Conservation (phyloP, 495 filamentous ascomycete genomes). For the Sphaerosporella brunnea region DNA sequence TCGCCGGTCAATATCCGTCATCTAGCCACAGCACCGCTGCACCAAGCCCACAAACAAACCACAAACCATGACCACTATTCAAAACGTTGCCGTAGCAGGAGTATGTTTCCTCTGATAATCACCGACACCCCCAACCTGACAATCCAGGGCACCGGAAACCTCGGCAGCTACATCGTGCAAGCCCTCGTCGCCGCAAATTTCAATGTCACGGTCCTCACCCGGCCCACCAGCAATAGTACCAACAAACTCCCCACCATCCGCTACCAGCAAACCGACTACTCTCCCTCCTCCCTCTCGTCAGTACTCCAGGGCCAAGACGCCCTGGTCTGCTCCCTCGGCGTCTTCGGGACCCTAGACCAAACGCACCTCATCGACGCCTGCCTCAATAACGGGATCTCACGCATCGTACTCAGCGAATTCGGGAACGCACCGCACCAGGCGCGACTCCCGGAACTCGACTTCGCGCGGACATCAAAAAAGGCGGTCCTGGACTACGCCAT, state of each 20-base stretch:
- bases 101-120: conserved; percentile 25
- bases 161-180: conserved; percentile 40
- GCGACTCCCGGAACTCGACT: conserved; percentile 5
- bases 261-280: conserved; percentile 35
- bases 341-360: conserved; percentile 29
- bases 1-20: no score
- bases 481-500: conserved; percentile 33
- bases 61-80: conserved; percentile 36
- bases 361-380: conserved; percentile 41
- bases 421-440: conserved; percentile 35
- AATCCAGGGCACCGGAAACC: conserved; percentile 37
- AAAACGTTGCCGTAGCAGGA: conserved; percentile 35
- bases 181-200: conserved; percentile 37
- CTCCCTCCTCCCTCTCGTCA: conserved; percentile 33
- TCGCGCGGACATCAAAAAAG: conserved; percentile 33
- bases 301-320: conserved; percentile 40
- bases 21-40: no score
- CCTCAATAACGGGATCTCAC: conserved; percentile 38
- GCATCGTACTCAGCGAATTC: conserved; percentile 49
- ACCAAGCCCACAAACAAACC: no score
- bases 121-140: background rate
- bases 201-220: conserved; percentile 41
- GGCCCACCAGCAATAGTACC: conserved; percentile 30
- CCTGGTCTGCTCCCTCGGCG: conserved; percentile 36
- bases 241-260: conserved; percentile 23